A percentile compares a stretch with the other conserved stretches of the same genome.
Evolutionary conservation across 805 yeast species (phyloP).

Genomic region (Zygosaccharomyces bailii): DNA sequence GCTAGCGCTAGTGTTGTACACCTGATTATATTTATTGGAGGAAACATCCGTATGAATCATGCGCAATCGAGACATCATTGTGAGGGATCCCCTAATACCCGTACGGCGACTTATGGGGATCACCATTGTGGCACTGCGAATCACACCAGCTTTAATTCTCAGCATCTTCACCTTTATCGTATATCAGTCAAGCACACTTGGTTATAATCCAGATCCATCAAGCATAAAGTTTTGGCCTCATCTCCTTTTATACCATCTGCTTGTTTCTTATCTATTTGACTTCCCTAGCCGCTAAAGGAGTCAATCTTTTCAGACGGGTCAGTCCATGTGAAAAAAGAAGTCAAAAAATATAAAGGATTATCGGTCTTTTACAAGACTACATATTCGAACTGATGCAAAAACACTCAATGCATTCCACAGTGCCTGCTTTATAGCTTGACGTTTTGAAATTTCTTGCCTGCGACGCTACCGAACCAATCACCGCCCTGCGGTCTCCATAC

Average conservation of each 20-base stretch:
- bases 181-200: neutral
- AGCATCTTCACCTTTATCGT: neutral
- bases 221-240: neutral
- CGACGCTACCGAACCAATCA: conserved; percentile 68
- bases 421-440: conserved; percentile 29
- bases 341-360: neutral
- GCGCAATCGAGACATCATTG: neutral
- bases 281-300: neutral
- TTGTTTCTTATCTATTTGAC: conserved; percentile 6
- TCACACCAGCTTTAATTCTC: neutral
- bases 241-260: conserved; percentile 5
- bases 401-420: too few species aligned
- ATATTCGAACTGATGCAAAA: neutral
- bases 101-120: neutral
- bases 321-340: neutral
- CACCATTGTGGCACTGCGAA: neutral
- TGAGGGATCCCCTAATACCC: neutral
- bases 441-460: conserved; percentile 39
- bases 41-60: conserved; percentile 44
- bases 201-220: too few species aligned
- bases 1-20: conserved; percentile 42
- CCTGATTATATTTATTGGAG: conserved; percentile 46
- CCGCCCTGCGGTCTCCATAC: conserved; percentile 65
- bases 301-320: neutral
- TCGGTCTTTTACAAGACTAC: neutral